Evolutionary conservation across 768 basidiomycete genomes (phyloP).

Genomic region (Albatrellus ellisii): DNA sequence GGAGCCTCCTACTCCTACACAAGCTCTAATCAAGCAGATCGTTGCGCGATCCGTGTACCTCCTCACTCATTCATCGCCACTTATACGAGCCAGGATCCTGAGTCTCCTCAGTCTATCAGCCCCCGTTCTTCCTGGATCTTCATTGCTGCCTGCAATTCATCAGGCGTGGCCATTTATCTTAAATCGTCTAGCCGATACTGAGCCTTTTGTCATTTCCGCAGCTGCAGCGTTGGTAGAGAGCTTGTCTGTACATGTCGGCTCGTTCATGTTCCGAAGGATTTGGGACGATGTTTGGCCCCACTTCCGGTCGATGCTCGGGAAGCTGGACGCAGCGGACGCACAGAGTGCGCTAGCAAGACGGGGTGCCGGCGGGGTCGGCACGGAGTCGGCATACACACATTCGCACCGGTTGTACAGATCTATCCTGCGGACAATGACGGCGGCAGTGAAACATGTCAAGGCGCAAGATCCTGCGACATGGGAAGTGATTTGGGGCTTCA

Average conservation of each 20-base stretch:
- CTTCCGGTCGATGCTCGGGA: constrained; percentile 46
- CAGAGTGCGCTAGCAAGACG: constrained; percentile 54
- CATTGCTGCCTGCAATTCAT: constrained; percentile 77
- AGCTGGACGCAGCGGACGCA: constrained; percentile 49
- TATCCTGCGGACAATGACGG: constrained; percentile 59
- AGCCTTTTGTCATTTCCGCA: constrained; percentile 70
- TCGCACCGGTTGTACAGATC: constrained; percentile 75
- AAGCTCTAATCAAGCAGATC: constrained; percentile 72
- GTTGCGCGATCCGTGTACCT: constrained; percentile 81
- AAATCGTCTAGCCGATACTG: constrained; percentile 61
- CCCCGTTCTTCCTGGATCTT: constrained; percentile 55
- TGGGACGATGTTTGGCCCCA: constrained; percentile 94
- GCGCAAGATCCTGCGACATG: constrained; percentile 61
- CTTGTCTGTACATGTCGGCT: constrained; percentile 57
- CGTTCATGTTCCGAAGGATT: constrained; percentile 74
- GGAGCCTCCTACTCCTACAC: constrained; percentile 57
- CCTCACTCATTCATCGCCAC: constrained; percentile 79
- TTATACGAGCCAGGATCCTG: constrained; percentile 77
- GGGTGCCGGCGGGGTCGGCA: constrained; percentile 32
- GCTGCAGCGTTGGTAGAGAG: constrained; percentile 64
- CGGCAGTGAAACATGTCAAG: constrained; percentile 51
- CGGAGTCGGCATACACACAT: constrained; percentile 64
- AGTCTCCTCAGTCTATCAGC: constrained; percentile 61
- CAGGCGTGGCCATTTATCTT: constrained; percentile 91
- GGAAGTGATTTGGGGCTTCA: constrained; percentile 66